Evolutionary conservation across 2,329 filamentous ascomycete genomes (phyloP).

Genomic region (Ascocoryne sarcoides): DNA sequence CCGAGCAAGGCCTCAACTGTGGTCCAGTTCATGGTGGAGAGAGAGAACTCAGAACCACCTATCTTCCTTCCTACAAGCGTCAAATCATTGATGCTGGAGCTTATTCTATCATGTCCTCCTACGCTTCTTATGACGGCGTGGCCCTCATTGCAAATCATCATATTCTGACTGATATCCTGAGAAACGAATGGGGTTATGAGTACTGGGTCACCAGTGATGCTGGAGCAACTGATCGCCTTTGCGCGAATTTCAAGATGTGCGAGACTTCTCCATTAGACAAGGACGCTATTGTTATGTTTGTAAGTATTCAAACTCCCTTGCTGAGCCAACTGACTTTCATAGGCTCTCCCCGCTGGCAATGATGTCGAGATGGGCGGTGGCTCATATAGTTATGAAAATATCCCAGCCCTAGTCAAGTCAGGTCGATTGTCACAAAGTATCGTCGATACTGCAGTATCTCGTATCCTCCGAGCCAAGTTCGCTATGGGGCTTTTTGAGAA

Average conservation of each 20-base stretch:
- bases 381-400: constrained; percentile 59
- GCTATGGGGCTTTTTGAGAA: constrained; percentile 62
- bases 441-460: constrained; percentile 58
- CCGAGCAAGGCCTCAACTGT: constrained; percentile 66
- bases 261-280: constrained; percentile 50
- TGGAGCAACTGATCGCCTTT: constrained; percentile 61
- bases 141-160: constrained; percentile 58
- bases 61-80: constrained; percentile 54
- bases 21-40: constrained; percentile 46
- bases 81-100: constrained; percentile 63
- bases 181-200: constrained; percentile 65
- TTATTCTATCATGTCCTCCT: constrained; percentile 64
- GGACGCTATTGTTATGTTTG: constrained; percentile 53
- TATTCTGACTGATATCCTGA: constrained; percentile 58
- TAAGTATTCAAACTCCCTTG: constrained; percentile 20
- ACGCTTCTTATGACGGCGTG: constrained; percentile 66
- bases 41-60: constrained; percentile 45
- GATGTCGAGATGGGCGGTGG: constrained; percentile 73
- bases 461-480: constrained; percentile 61
- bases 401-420: constrained; percentile 53
- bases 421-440: constrained; percentile 50
- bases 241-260: constrained; percentile 56
- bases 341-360: constrained; percentile 57
- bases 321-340: not conserved
- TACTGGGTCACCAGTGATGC: constrained; percentile 60